Conservation (phyloP, 495 filamentous ascomycete species). For the Aspergillus saccharolyticus region DNA sequence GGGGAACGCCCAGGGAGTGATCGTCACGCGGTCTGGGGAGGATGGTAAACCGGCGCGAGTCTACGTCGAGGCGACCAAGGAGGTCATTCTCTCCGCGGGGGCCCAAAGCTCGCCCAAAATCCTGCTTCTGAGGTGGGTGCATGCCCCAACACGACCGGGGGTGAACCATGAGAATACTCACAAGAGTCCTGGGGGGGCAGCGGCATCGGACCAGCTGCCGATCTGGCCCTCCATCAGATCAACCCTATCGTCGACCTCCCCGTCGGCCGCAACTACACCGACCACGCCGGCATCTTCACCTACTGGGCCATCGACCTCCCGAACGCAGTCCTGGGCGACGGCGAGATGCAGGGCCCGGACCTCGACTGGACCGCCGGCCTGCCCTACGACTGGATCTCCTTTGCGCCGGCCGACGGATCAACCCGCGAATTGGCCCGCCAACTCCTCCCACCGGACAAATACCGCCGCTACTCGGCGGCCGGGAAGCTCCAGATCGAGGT, state of each 20-base stretch:
- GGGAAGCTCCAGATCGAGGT: background rate
- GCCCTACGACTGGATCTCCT: slow-evolving; percentile 4
- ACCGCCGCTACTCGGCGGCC: background rate
- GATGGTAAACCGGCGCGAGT: background rate
- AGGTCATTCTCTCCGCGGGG: background rate
- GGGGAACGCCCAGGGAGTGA: background rate
- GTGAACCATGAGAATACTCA: background rate
- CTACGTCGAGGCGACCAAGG: background rate
- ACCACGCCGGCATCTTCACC: background rate
- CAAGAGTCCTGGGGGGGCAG: background rate
- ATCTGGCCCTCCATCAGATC: background rate
- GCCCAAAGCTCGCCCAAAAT: slow-evolving; percentile 1
- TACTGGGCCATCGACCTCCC: background rate
- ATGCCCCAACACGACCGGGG: background rate
- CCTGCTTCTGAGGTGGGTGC: background rate
- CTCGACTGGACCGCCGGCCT: background rate
- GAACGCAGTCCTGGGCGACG: background rate
- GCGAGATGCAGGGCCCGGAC: background rate
- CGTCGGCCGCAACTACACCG: background rate
- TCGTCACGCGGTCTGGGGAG: background rate
- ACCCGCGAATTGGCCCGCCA: background rate
- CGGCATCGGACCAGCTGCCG: background rate
- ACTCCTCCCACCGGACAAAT: background rate
- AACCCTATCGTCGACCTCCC: background rate
- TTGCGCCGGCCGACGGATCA: background rate